Base-by-base conservation (phyloP, 208 protist species). In the Crithidia thermophila region DNA sequence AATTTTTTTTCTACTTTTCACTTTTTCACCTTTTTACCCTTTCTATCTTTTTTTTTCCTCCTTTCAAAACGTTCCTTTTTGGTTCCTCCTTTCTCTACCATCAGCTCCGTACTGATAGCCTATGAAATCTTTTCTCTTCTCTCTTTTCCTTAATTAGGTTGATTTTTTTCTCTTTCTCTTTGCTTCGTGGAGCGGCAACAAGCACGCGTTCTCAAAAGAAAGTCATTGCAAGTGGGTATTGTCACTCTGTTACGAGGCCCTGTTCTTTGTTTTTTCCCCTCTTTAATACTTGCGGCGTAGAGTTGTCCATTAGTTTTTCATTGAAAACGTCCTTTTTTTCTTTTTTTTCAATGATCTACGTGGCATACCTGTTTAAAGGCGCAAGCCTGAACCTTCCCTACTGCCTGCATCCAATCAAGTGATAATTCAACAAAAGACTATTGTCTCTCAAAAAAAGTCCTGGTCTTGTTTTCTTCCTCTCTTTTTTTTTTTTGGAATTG, bases 391-490 rank as follows among this genome's bases (percentile, higher is more conserved):
- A n/a, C n/a, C n/a, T n/a, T n/a, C n/a, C n/a, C n/a, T n/a, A n/a
- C n/a, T n/a, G n/a, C n/a, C n/a, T n/a, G n/a, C n/a, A n/a, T n/a
- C n/a, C n/a, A n/a, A 21, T 4, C 20, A n/a, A 46, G 20, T 4
- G 18, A 4, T 21, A 20, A 4, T 7, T 21, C 9, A 46, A 46
- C 42, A 46, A 46, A 46, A 20, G 42, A 10, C 9, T 8, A 11
- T 39, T 62, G 42, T 60, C 10, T 21, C n/a, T 34, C 21, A 40
- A 13, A 53, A 18, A 42, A 49, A 42, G 13, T 11, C 52, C 59
- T 60, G 58, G 46, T 51, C 36, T 67, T 59, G 34, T 65, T 66
- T 60, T 33, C 16, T 55, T 72, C 47, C 23, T 47, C 30, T 31
- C 30, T 70, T 70, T 37, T 70, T 37, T 49, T 36, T 59, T 51